phyloP scores from a whole-genome alignment of 768 basidiomycete species.

The Tricholoma furcatifolium region DNA sequence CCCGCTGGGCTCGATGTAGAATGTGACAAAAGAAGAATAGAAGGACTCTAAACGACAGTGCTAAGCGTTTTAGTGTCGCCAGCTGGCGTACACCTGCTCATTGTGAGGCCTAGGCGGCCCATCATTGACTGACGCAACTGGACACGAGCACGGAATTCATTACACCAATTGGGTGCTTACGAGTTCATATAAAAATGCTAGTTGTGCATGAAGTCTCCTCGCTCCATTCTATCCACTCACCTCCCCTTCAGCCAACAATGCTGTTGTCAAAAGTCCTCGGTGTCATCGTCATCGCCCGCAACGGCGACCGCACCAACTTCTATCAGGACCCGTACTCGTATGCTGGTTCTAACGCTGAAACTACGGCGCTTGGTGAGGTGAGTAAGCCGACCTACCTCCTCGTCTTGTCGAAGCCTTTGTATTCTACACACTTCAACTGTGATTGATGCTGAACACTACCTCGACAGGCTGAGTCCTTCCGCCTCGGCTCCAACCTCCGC shows the following conservation, averaged over 20 bases:
- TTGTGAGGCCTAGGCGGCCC: no score
- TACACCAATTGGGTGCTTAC: no score
- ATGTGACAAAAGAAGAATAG: no score
- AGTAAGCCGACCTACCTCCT: slow-evolving; percentile 15
- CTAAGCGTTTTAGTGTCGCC: no score
- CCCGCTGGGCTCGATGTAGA: no score
- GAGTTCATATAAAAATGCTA: no score
- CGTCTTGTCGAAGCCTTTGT: no score
- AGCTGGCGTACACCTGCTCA: no score
- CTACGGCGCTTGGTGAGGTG: slow-evolving; percentile 76
- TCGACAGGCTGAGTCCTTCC: slow-evolving; percentile 61
- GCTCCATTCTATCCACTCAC: not conserved
- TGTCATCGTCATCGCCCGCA: slow-evolving; percentile 75
- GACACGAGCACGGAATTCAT: no score
- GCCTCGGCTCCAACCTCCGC: slow-evolving; percentile 62
- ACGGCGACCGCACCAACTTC: slow-evolving; percentile 70
- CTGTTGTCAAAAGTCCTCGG: slow-evolving; percentile 66
- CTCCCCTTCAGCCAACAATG: slow-evolving; percentile 25
- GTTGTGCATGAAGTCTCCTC: not conserved
- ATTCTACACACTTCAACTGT: no score
- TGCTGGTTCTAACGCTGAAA: slow-evolving; percentile 58
- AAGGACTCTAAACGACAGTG: no score
- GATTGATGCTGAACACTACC: not conserved
- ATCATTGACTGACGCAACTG: no score
- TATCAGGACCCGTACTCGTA: slow-evolving; percentile 75